phyloP scores from a whole-genome alignment of 2,329 filamentous ascomycete genomes.

The Cladosporium halotolerans region DNA sequence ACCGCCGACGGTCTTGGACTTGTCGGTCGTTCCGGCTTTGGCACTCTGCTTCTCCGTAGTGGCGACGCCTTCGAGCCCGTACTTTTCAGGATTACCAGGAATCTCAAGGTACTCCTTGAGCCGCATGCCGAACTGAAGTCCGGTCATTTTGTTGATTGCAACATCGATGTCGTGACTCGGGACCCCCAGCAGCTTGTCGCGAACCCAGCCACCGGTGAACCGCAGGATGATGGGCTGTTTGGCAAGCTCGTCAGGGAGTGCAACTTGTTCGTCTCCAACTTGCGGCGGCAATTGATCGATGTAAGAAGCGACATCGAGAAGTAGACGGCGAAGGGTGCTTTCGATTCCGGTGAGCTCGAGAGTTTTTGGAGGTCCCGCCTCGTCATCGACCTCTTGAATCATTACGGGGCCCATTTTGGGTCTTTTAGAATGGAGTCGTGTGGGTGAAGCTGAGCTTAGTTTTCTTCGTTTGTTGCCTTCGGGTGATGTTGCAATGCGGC shows the following conservation, averaged over 20 bases:
- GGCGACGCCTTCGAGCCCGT: conserved; percentile 43
- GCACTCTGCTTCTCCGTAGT: conserved; percentile 32
- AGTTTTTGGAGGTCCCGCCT: conserved; percentile 9
- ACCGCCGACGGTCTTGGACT: conserved; percentile 58
- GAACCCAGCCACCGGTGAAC: conserved; percentile 83
- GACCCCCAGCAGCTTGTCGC: conserved; percentile 70
- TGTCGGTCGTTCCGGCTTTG: conserved; percentile 36
- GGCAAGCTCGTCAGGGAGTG: conserved; percentile 40
- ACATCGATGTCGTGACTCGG: conserved; percentile 77
- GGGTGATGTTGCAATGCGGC: conserved; percentile 21
- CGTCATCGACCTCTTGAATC: conserved; percentile 28
- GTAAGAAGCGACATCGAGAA: conserved; percentile 73
- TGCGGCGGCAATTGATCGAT: conserved; percentile 46
- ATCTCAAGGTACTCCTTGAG: conserved; percentile 63
- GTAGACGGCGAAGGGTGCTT: conserved; percentile 62
- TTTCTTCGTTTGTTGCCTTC: conserved; percentile 25
- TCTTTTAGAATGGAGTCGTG: conserved; percentile 6
- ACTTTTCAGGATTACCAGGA: conserved; percentile 54
- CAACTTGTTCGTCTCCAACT: conserved; percentile 22
- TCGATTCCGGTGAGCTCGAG: conserved; percentile 65
- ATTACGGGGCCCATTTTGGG: conserved; percentile 26
- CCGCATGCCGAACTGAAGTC: conserved; percentile 64
- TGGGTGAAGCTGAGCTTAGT: conserved; percentile 15
- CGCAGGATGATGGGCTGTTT: conserved; percentile 53
- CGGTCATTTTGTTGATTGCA: conserved; percentile 80